These are phyloP conservation scores for Hanseniaspora thailandica DNA, from an alignment of 805 yeast genomes.

Conservation along the genomic window DNA sequence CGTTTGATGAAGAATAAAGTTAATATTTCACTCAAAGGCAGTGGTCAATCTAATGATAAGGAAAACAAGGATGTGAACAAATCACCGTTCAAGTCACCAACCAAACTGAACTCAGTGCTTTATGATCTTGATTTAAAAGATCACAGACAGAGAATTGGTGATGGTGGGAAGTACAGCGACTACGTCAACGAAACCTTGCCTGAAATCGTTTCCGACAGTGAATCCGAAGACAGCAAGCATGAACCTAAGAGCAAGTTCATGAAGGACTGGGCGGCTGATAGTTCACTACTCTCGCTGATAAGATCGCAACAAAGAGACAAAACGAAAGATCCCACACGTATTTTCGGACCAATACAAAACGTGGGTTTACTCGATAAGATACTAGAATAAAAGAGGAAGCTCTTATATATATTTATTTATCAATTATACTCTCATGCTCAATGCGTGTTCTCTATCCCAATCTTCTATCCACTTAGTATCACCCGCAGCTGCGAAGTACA, in stretches of 20 bases:
- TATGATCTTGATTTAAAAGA: constrained; percentile 26
- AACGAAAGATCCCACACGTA: constrained; percentile 48
- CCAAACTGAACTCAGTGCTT: constrained; percentile 16
- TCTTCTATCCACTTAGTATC: constrained; percentile 52
- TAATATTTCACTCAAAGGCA: neutral
- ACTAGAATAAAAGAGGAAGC: constrained; percentile 41
- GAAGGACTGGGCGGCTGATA: constrained; percentile 44
- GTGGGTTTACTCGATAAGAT: constrained; percentile 44
- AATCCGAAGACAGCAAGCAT: constrained; percentile 34
- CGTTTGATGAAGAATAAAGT: neutral
- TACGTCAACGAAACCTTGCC: constrained; percentile 29
- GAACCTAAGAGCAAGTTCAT: constrained; percentile 17
- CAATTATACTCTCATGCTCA: constrained; percentile 34
- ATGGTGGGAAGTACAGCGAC: constrained; percentile 4
- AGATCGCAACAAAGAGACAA: constrained; percentile 37
- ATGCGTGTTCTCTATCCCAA: constrained; percentile 54
- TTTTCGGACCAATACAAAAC: constrained; percentile 68
- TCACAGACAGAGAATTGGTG: constrained; percentile 24
- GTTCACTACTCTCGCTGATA: constrained; percentile 35
- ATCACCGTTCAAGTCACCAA: constrained; percentile 4
- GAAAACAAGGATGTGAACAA: neutral
- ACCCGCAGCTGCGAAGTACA: constrained; percentile 68
- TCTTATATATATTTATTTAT: neutral
- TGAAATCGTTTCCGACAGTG: constrained; percentile 41
- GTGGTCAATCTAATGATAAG: neutral